Base-by-base conservation (phyloP, 2,329 filamentous ascomycete genomes). In the Plectosphaerella cucumerina region DNA sequence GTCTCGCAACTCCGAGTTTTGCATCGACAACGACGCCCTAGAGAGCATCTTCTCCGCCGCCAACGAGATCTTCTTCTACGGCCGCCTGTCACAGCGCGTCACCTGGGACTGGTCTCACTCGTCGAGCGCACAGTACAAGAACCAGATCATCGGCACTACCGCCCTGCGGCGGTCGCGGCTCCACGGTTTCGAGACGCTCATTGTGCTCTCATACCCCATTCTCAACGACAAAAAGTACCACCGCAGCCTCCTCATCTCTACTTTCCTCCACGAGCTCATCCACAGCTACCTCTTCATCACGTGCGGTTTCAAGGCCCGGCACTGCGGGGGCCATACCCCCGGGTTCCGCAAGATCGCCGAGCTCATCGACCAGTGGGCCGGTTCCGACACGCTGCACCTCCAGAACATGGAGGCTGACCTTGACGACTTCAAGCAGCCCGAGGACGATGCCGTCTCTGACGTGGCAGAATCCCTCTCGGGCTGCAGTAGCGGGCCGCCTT, bases 191-290 rank as follows among this genome's bases (percentile, higher is more conserved):
- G 83, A 86, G 64, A 85, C 82, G 2, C 69, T 84, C 22, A 83
- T 87, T 47, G 76, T 84, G 5, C 68, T 86, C 12, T 85, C 82
- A 4, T 72, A 74, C 2, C 77, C 80, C 1, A 82, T 86, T 14
- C 71, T 86, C n/a, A 70, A 69, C 37, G 72, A 79, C 55, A 71
- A 65, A 14, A 72, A 70, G 46, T 86, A 82, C 63, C 83, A 82
- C 61, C 69, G 82, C 5, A 72, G 81, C 6, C 70, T 86, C 15
- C 72, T 86, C 50, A 83, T 86, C 46, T 81, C 80, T 6, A 84
- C 83, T 0, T 85, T 87, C 55, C 60, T 87, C 44, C 84, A 86
- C 60, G 84, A 87, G 65, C 75, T 86, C 58, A 82, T 86, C 45
- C 83, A 86, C 65, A 82, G 82, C 64, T 86, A 84, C 60, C 69